Evolutionary conservation across 768 basidiomycete species (phyloP), one percentile per base, ranked within the genome.

Genomic region (Tricholoma sp.): DNA sequence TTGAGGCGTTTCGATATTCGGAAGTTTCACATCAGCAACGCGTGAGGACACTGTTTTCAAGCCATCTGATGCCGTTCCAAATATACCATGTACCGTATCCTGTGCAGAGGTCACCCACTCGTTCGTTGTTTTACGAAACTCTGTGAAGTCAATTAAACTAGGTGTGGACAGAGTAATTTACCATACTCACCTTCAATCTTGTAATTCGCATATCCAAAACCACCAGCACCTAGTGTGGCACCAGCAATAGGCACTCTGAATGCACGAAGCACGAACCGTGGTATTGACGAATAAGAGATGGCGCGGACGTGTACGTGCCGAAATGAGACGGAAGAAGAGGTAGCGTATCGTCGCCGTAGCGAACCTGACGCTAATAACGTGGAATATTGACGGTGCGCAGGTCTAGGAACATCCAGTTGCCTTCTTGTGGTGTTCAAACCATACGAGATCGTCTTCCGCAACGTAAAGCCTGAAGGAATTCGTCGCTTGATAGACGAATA

Each of bases 161-260:
- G 15, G 44, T 53, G 18, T 34, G 24, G n/a, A 20, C 7, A n/a
- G 28, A 53, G 24, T 24, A 24, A 2, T 24, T 24, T 33, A 42
- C 7, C 0, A 54, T 33, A 71, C 80, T 61, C 58, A 93, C 95
- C 92, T 76, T 98, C 95, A 64, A 96, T 87, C 74, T 94, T 94
- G 77, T 96, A 96, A 69, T 96, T 94, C 18, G 94, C 95, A 72
- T 97, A 98, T 4, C 91, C 92, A 55, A 96, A 74, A 0, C 92
- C 88, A 9, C 95, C 95, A 0, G 89, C 94, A 4, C 95, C 95
- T 24, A 95, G 82, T 1, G 92, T 92, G 34, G 86, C 89, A 6
- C 89, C 93, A 13, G 92, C 94, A 57, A 93, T 80, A 28, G 94
- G 94, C 1, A 97, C 85, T 51, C 89, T 79, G 65, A 97, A 94